A percentile compares a stretch with the other conserved stretches of the same genome.
Evolutionary conservation across 2,329 filamentous ascomycete genomes (phyloP).

Genomic region (Colletotrichum scovillei): DNA sequence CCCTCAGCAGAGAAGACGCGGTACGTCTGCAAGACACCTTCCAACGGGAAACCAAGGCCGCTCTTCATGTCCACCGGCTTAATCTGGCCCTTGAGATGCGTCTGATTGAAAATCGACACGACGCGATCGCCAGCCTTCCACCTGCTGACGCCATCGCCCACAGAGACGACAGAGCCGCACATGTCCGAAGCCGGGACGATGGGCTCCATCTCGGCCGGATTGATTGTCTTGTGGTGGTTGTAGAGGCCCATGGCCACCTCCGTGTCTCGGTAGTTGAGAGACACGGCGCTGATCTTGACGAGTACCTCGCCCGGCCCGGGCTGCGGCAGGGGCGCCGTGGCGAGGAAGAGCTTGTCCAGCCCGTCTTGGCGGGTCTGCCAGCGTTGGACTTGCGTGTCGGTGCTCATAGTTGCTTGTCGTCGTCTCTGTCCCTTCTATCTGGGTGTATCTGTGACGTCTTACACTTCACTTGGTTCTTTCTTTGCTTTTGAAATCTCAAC

Average conservation of each 20-base stretch:
- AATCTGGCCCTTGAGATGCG: conserved; percentile 69
- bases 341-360: conserved; percentile 61
- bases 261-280: conserved; percentile 62
- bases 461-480: not conserved
- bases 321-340: conserved; percentile 56
- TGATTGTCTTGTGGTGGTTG: conserved; percentile 70
- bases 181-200: conserved; percentile 78
- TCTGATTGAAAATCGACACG: conserved; percentile 71
- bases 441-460: not conserved
- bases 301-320: conserved; percentile 64
- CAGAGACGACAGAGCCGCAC: conserved; percentile 70
- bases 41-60: conserved; percentile 70
- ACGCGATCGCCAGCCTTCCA: conserved; percentile 73
- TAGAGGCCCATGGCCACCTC: conserved; percentile 74
- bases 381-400: conserved; percentile 46
- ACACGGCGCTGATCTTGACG: conserved; percentile 58
- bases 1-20: conserved; percentile 68
- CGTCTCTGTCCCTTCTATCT: not conserved
- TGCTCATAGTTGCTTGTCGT: conserved; percentile 10
- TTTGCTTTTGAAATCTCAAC: not conserved
- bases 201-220: conserved; percentile 46
- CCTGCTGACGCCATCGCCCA: conserved; percentile 49
- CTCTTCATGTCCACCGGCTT: conserved; percentile 63
- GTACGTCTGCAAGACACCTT: conserved; percentile 68
- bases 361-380: conserved; percentile 68